A percentile compares a stretch with the other conserved stretches of the same genome.
phyloP scores from a whole-genome alignment of 2,329 filamentous ascomycete species.

The Pseudofabraea citricarpa region DNA sequence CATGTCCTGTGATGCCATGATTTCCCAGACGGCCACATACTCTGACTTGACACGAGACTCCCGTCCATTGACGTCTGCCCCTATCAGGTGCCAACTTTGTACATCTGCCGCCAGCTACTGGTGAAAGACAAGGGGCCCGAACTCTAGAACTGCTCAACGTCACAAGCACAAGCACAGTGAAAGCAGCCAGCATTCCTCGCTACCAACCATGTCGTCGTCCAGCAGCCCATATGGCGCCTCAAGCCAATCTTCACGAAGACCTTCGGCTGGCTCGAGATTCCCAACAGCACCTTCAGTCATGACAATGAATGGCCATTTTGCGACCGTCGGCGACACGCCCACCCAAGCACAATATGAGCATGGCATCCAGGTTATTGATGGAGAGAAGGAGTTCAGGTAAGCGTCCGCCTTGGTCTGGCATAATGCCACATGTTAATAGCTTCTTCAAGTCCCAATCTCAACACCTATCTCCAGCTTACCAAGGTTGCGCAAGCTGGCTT shows the following conservation, averaged over 20 bases:
- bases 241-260: slow-evolving; percentile 16
- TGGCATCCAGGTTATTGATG: slow-evolving; percentile 95
- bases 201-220: slow-evolving; percentile 17
- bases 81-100: too few species aligned
- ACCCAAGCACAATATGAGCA: slow-evolving; percentile 71
- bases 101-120: neutral
- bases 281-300: slow-evolving; percentile 27
- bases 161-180: slow-evolving; percentile 1
- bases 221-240: slow-evolving; percentile 13
- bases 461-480: slow-evolving; percentile 75
- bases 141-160: slow-evolving; percentile 1
- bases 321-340: slow-evolving; percentile 63
- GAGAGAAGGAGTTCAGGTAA: slow-evolving; percentile 95
- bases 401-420: slow-evolving; percentile 23
- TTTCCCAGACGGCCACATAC: too few species aligned
- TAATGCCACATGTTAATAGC: slow-evolving; percentile 8
- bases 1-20: too few species aligned
- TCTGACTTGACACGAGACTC: too few species aligned
- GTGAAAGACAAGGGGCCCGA: neutral
- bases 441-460: slow-evolving; percentile 63
- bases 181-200: neutral
- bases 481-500: slow-evolving; percentile 85
- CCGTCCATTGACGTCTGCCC: too few species aligned
- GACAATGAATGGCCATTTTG: slow-evolving; percentile 76
- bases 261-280: slow-evolving; percentile 23